Conservation (phyloP, 140 eudicot species). For the Ambrosia hybrid region DNA sequence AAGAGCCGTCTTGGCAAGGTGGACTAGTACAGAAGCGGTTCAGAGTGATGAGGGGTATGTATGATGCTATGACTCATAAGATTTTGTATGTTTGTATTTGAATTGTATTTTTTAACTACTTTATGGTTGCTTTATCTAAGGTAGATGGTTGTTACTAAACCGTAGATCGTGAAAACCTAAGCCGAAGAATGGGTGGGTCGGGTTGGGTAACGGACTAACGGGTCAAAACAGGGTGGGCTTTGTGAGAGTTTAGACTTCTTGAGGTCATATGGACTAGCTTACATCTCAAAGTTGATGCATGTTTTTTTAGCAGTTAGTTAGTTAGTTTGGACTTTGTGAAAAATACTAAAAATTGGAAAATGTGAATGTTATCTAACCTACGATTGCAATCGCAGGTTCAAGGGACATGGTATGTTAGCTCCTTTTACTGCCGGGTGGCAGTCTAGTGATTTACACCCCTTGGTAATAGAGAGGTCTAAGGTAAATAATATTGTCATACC, state of each 20-base stretch:
- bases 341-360: neutral
- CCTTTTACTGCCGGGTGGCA: constrained; percentile 98
- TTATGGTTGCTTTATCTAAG: neutral
- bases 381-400: constrained; percentile 43
- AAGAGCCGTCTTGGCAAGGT: constrained; percentile 35
- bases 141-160: neutral
- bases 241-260: neutral
- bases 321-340: neutral
- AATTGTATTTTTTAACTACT: neutral
- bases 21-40: constrained; percentile 47
- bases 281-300: neutral
- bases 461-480: constrained; percentile 82
- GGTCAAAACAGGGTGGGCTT: neutral
- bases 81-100: no score
- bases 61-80: neutral
- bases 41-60: constrained; percentile 35
- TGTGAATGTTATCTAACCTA: neutral
- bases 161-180: neutral
- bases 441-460: constrained; percentile 63
- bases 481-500: constrained; percentile 31
- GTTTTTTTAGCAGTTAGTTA: neutral
- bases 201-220: constrained; percentile 4
- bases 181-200: neutral
- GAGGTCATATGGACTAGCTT: neutral
- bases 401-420: constrained; percentile 92